Conservation (phyloP, 2,329 filamentous ascomycete genomes). For the Aspergillus melleus region DNA sequence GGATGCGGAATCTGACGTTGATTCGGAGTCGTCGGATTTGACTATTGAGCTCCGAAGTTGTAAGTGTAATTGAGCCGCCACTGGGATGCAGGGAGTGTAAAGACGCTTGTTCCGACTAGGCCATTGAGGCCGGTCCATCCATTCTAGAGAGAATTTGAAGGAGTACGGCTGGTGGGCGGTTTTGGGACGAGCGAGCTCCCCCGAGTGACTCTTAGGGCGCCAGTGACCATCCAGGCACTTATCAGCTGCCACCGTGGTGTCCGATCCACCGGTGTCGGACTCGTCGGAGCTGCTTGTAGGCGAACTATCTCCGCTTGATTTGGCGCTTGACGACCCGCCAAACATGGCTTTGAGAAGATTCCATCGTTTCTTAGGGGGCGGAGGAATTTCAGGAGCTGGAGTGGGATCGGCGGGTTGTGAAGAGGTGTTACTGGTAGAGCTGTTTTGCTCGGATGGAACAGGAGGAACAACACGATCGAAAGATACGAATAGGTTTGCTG, state of each 20-base stretch:
- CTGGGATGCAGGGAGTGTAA: conserved; percentile 57
- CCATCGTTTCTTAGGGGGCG: conserved; percentile 48
- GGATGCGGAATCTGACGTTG: conserved; percentile 23
- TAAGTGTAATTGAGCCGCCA: conserved; percentile 55
- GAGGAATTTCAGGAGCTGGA: conserved; percentile 21
- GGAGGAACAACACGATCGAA: conserved; percentile 61
- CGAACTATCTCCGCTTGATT: conserved; percentile 44
- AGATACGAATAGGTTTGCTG: conserved; percentile 57
- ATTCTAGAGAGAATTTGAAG: conserved; percentile 70
- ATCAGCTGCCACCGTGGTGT: conserved; percentile 25
- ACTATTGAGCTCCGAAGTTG: conserved; percentile 39
- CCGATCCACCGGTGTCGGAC: conserved; percentile 29
- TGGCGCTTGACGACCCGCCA: conserved; percentile 45
- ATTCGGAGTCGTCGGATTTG: conserved; percentile 25
- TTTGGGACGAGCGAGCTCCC: conserved; percentile 33
- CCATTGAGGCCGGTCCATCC: conserved; percentile 55
- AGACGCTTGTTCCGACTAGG: conserved; percentile 55
- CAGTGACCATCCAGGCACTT: conserved; percentile 30
- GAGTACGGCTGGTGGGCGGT: conserved; percentile 56
- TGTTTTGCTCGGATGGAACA: conserved; percentile 32
- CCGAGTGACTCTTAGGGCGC: conserved; percentile 21
- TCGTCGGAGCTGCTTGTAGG: conserved; percentile 42
- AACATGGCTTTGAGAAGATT: conserved; percentile 53
- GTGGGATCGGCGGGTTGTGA: neutral
- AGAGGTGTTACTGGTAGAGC: conserved; percentile 18